Evolutionary conservation across 2,329 filamentous ascomycete genomes (phyloP).

Genomic region (Epichloe festucae): DNA sequence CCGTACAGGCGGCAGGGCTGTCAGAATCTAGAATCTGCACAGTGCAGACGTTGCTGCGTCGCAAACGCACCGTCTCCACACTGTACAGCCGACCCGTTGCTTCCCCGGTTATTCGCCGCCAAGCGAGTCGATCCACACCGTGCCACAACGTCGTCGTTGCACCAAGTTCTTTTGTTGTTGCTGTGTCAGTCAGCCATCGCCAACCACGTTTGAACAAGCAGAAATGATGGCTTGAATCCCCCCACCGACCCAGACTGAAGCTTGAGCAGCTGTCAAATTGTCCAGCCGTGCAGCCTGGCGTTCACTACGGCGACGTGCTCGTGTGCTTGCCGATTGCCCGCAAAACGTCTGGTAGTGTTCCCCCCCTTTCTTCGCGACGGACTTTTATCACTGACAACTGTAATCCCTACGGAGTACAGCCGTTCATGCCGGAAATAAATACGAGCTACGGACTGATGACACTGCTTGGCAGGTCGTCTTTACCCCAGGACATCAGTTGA

Average conservation of each 20-base stretch:
- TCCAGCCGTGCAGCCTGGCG: background rate
- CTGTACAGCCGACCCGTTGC: background rate
- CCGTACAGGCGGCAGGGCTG: no score
- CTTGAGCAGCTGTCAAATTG: background rate
- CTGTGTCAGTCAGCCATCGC: background rate
- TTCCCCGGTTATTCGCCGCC: background rate
- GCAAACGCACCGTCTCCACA: background rate
- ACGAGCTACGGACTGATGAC: background rate
- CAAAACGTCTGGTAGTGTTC: background rate
- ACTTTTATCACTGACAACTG: no score
- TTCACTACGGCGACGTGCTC: background rate
- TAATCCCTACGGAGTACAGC: background rate
- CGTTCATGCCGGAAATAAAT: background rate
- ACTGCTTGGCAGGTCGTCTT: background rate
- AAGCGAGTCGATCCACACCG: background rate
- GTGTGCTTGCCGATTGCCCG: background rate
- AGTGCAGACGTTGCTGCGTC: background rate
- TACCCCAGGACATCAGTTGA: no score
- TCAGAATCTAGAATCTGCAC: no score
- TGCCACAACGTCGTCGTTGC: background rate
- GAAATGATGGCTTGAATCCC: background rate
- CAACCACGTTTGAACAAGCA: background rate
- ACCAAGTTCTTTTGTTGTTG: background rate
- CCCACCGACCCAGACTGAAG: background rate
- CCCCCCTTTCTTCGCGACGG: no score